These are phyloP conservation scores for Vitis rupestris DNA, from an alignment of 164 flowering plant species.

Conservation along the genomic window DNA sequence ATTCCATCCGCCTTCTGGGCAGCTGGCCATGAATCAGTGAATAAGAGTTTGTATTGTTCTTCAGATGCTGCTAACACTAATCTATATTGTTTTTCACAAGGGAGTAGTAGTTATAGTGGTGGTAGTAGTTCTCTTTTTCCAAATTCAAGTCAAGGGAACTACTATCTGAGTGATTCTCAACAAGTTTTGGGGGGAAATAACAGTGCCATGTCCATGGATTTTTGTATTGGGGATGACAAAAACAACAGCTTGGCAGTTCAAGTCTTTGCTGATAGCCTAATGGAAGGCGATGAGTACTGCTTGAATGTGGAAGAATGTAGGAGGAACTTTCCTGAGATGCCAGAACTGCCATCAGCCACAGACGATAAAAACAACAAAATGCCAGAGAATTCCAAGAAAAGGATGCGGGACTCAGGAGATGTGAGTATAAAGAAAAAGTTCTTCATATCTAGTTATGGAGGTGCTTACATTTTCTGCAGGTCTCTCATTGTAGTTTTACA, in stretches of 20 bases:
- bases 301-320: conserved; percentile 27
- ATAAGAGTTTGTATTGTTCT: conserved; percentile 27
- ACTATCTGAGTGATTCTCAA: conserved; percentile 24
- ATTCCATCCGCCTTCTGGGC: conserved; percentile 18
- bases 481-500: not conserved
- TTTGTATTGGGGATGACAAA: conserved; percentile 26
- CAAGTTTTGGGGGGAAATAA: conserved; percentile 10
- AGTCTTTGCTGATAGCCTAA: conserved; percentile 13
- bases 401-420: conserved; percentile 32
- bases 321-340: conserved; percentile 13
- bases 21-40: conserved; percentile 16
- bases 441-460: not conserved
- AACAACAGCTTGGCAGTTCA: conserved; percentile 12
- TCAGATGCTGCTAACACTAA: conserved; percentile 23
- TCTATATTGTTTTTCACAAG: conserved; percentile 27
- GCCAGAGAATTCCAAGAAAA: conserved; percentile 45
- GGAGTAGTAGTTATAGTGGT: conserved; percentile 17
- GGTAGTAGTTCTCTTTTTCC: conserved; percentile 21
- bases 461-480: not conserved
- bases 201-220: conserved; percentile 34
- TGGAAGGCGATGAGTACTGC: conserved; percentile 27
- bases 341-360: not conserved
- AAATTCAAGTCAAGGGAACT: conserved; percentile 23
- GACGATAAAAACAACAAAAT: conserved; percentile 17
- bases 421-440: conserved; percentile 33